Conservation (phyloP, 352 stramenopile genomes). For the Elongisporangium undulatum region DNA sequence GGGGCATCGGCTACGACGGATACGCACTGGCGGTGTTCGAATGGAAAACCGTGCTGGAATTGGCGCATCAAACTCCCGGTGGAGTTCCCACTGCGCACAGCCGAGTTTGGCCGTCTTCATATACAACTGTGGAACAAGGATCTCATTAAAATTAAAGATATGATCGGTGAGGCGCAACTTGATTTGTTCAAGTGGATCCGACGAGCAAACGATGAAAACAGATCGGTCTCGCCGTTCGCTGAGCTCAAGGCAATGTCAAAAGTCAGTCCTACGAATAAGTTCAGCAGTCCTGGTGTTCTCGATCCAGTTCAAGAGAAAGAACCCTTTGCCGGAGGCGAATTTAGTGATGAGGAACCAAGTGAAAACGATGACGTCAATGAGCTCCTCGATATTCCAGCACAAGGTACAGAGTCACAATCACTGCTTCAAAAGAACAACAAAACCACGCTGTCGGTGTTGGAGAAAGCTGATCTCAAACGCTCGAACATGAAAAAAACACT, state of each 20-base stretch:
- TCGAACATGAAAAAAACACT: constrained; percentile 8
- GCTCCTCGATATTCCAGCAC: too few relatives aligned
- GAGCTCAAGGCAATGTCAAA: constrained; percentile 41
- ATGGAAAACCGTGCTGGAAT: constrained; percentile 90
- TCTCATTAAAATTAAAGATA: constrained; percentile 90
- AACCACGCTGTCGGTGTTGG: not conserved
- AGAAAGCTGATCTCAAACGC: constrained; percentile 3
- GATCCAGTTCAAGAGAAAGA: not conserved
- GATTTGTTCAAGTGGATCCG: constrained; percentile 85
- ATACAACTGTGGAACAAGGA: constrained; percentile 93
- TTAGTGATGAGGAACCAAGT: too few relatives aligned
- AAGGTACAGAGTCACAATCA: constrained; percentile 30
- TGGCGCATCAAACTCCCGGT: constrained; percentile 89
- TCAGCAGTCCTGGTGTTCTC: too few relatives aligned
- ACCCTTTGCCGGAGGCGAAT: too few relatives aligned
- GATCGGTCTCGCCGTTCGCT: constrained; percentile 51
- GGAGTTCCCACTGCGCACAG: constrained; percentile 66
- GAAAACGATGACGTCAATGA: too few relatives aligned
- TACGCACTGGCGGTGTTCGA: constrained; percentile 90
- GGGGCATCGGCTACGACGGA: constrained; percentile 63
- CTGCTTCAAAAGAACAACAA: constrained; percentile 26
- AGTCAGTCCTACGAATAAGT: not conserved
- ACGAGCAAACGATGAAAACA: constrained; percentile 52
- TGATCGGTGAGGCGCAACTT: constrained; percentile 81
- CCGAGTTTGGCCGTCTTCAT: constrained; percentile 85